Evolutionary conservation across 1,284 basidiomycete species (phyloP), one percentile per base, ranked within the genome.

Genomic region (Moesziomyces aphidis): DNA sequence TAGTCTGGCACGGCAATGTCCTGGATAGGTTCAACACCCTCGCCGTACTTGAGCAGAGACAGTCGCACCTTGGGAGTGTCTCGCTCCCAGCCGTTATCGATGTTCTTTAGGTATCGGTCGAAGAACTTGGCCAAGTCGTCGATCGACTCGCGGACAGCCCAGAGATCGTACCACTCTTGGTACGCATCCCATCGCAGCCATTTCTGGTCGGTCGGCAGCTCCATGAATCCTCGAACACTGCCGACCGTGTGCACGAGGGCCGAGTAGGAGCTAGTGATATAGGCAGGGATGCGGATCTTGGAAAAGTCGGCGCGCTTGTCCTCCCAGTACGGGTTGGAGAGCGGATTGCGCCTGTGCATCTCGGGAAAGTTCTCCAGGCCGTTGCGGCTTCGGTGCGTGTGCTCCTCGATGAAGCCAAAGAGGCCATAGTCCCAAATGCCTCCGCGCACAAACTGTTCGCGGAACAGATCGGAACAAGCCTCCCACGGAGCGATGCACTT

Each of bases 151-250:
- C 45, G 57, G 5, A 46, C 43, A 2, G 48, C 47, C 47, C 48
- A 58, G 13, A 46, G 43, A 24, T 59, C 57, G 22, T 52, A 51
- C 57, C 57, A 59, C 44, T 59, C 57, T 36, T 59, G 57, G 22
- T 39, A 48, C 7, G 46, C 31, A 49, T 56, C 34, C 46, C 45
- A 48, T 2, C 55, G 55, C 17, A 46, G 22, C 44, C 44, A 46
- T 22, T 46, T 56, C 11, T 56, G 46, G 7, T 42, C 39, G 44
- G 53, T 47, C 3, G 44, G 28, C 21, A 55, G 26, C 34, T 56
- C 46, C 21, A 56, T 10, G 5, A 39, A 56, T 7, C 55, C 55
- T 26, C 47, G 55, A 21, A 56, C 36, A n/a, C 46, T 49, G 21
- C 55, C 55, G 5, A 56, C 34, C 4, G 36, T 49, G 36, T 56